Base-by-base conservation (phyloP, 2,329 filamentous ascomycete genomes). In the Claviceps maximensis region DNA sequence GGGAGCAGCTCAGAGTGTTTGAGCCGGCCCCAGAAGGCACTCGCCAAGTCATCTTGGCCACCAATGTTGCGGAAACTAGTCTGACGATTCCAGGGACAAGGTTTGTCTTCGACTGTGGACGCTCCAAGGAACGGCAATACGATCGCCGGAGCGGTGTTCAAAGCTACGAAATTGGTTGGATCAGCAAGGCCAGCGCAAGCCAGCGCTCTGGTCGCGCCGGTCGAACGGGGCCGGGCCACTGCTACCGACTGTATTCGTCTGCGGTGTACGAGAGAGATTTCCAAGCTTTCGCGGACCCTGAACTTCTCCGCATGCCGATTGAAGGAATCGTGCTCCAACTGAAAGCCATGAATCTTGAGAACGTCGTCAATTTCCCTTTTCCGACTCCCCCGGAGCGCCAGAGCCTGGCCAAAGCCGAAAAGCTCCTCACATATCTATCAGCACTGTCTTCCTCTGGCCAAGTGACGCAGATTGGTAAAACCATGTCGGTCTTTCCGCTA, bases 1-100 rank as follows among this genome's bases (percentile, higher is more conserved):
- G 83, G 59, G 89, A 97, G 62, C 93, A 98, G 69, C 78, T 96
- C 64, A 82, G 82, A 55, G 89, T 98, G 10, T 98, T 98, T 61
- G 85, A 95, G 57, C 76, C 84, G 0, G 80, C 87, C 0, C 90
- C 91, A 0, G 86, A 90, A 53, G 87, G 86, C 17, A 86, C 86
- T 9, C 82, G 93, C 9, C 78, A 93, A 25, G 87, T 98, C 50
- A 86, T 98, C 4, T 71, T 98, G 42, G 89, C 93, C 0, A 98
- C 93, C 45, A 98, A 98, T 67, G 89, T 98, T 46, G 93, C 93
- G 0, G 93, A 98, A 69, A 98, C 93, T 0, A 94, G 87, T 79
- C 77, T 98, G 65, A 98, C 93, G 0, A 98, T 98, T 54, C 91
- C 93, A 0, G 90, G 89, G 1, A 90, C 95, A 56, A 82, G 88